Evolutionary conservation across 2,329 filamentous ascomycete genomes (phyloP).

Genomic region (Lachnellula occidentalis): DNA sequence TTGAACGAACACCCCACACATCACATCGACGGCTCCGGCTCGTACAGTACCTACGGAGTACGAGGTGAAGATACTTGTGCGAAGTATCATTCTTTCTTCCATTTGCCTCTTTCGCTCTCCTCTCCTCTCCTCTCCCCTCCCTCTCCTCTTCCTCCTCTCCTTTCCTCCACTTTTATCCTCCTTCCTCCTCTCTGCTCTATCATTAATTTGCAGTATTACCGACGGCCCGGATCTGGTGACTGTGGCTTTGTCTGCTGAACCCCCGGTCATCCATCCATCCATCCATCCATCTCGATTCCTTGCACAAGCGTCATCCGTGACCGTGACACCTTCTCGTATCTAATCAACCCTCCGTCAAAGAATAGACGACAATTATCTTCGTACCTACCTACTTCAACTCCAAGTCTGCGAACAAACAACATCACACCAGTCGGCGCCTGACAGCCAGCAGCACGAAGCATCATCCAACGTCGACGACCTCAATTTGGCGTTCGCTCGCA

Average conservation of each 20-base stretch:
- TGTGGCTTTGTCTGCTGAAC: slow-evolving; percentile 2
- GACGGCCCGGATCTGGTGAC: no score
- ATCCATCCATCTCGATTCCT: background rate
- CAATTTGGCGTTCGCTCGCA: background rate
- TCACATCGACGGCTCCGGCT: background rate
- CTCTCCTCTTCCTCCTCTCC: background rate
- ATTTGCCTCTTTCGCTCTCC: background rate
- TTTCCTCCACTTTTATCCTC: background rate
- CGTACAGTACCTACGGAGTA: background rate
- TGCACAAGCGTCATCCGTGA: slow-evolving; percentile 3
- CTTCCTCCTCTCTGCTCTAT: background rate
- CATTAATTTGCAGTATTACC: background rate
- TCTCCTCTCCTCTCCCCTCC: background rate
- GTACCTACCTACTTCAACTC: slow-evolving; percentile 1
- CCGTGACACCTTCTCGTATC: background rate
- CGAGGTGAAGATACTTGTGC: background rate
- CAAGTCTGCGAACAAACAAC: background rate
- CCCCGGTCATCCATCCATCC: background rate
- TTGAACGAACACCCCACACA: background rate
- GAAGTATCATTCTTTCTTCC: background rate
- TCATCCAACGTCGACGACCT: background rate
- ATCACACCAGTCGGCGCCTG: background rate
- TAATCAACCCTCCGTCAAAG: slow-evolving; percentile 6
- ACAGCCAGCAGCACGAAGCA: background rate
- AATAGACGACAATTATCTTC: background rate